phyloP scores from a whole-genome alignment of 805 yeast genomes.

The Starmerella geochares region DNA sequence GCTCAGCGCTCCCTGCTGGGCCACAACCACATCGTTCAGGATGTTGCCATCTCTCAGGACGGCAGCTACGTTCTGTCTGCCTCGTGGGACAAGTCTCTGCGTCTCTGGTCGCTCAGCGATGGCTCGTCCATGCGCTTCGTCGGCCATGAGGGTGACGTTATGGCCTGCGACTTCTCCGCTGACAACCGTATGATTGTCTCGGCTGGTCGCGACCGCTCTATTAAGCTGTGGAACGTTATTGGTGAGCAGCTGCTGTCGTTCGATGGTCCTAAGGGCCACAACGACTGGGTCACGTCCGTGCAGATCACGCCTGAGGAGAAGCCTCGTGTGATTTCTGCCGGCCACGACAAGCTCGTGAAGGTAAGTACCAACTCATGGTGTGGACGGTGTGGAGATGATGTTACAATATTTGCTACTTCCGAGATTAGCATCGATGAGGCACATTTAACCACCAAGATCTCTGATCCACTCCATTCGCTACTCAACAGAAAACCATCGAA shows the following conservation, averaged over 20 bases:
- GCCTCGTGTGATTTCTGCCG: slow-evolving; percentile 79
- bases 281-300: slow-evolving; percentile 98
- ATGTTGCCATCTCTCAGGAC: slow-evolving; percentile 93
- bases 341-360: slow-evolving; percentile 98
- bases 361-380: slow-evolving; percentile 50
- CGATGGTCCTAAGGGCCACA: slow-evolving; percentile 61
- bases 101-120: slow-evolving; percentile 93
- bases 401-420: slow-evolving; percentile 94
- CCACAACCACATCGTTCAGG: slow-evolving; percentile 98
- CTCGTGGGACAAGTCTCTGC: slow-evolving; percentile 98
- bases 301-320: slow-evolving; percentile 74
- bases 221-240: slow-evolving; percentile 97
- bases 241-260: slow-evolving; percentile 95
- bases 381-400: slow-evolving; percentile 51
- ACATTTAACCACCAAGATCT: slow-evolving; percentile 93
- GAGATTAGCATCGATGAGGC: slow-evolving; percentile 75
- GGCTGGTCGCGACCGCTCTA: slow-evolving; percentile 98
- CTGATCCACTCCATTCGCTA: slow-evolving; percentile 46
- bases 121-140: slow-evolving; percentile 94
- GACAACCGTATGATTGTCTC: slow-evolving; percentile 97
- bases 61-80: slow-evolving; percentile 97
- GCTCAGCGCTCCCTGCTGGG: slow-evolving; percentile 96
- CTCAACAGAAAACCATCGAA: neutral
- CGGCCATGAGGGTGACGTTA: slow-evolving; percentile 96
- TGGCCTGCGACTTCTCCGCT: slow-evolving; percentile 91